Percentiles rank a stretch among this genome's conserved stretches.
These are phyloP conservation scores for Cercospora sojina DNA, from an alignment of 2,329 filamentous ascomycete species.

Conservation along the genomic window DNA sequence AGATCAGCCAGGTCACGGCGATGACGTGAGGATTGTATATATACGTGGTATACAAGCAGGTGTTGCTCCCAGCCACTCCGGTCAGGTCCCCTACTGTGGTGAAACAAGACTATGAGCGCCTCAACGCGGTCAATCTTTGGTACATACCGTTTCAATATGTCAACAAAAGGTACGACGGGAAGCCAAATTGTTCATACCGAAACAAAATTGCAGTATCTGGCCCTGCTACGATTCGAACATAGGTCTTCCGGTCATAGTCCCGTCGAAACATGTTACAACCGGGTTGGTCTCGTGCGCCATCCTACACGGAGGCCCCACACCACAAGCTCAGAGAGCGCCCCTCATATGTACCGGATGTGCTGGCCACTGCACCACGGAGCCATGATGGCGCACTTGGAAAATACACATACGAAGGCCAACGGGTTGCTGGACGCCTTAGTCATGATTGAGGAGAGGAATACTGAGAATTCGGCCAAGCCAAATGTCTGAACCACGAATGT, in stretches of 20 bases:
- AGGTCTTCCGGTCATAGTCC: neutral
- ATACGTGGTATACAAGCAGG: constrained; percentile 16
- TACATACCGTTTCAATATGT: too few relatives aligned
- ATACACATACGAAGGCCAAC: neutral
- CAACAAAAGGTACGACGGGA: too few relatives aligned
- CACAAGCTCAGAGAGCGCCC: neutral
- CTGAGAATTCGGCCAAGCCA: too few relatives aligned
- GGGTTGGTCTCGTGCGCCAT: neutral
- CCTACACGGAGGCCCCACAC: neutral
- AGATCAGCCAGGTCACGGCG: neutral
- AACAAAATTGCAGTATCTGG: neutral
- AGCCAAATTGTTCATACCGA: too few relatives aligned
- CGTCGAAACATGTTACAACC: neutral
- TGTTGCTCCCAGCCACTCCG: constrained; percentile 6
- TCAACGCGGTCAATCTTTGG: neutral
- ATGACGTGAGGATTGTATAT: constrained; percentile 9
- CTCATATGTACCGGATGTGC: neutral
- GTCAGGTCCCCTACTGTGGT: neutral
- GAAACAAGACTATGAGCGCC: neutral
- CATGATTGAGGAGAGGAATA: too few relatives aligned
- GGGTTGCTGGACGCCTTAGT: too few relatives aligned
- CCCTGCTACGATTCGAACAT: neutral
- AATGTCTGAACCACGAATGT: too few relatives aligned
- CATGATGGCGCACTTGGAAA: too few relatives aligned
- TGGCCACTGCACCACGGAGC: neutral